Percentiles rank a stretch among this genome's conserved stretches.
Evolutionary conservation across 257 asterid genomes (phyloP).

Genomic region (Lycium barbarum): DNA sequence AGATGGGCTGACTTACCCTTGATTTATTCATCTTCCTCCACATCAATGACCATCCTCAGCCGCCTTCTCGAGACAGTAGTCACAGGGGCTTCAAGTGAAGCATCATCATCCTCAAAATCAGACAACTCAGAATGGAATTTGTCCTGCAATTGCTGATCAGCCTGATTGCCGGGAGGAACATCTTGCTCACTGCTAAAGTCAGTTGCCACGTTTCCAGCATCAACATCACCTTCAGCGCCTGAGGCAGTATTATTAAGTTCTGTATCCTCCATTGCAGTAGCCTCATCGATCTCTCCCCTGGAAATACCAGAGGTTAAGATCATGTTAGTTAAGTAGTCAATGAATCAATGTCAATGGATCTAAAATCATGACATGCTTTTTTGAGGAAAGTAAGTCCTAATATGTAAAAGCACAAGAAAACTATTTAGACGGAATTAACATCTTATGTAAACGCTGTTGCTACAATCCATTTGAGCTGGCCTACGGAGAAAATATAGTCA

Average conservation of each 20-base stretch:
- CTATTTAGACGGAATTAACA: neutral
- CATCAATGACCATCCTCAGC: constrained; percentile 72
- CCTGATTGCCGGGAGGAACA: constrained; percentile 25
- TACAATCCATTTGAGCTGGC: neutral
- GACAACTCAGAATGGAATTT: constrained; percentile 38
- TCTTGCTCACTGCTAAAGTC: constrained; percentile 36
- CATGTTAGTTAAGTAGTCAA: constrained; percentile 6
- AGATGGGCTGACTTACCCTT: constrained; percentile 20
- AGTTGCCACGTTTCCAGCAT: constrained; percentile 39
- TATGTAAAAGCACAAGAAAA: neutral
- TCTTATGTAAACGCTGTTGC: neutral
- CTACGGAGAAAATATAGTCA: neutral
- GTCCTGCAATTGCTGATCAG: constrained; percentile 36
- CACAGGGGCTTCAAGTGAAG: constrained; percentile 39
- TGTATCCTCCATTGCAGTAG: constrained; percentile 37
- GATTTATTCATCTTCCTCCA: constrained; percentile 71
- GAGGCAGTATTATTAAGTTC: constrained; percentile 28
- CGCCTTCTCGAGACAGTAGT: constrained; percentile 62
- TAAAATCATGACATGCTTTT: neutral
- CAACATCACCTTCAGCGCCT: constrained; percentile 28
- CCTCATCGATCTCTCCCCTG: constrained; percentile 51
- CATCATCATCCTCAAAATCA: constrained; percentile 53
- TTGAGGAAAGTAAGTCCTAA: neutral
- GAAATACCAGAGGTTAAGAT: constrained; percentile 23
- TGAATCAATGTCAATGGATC: neutral